Evolutionary conservation across 257 asterid species (phyloP).

Genomic region (Lithospermum erythrorhizon): DNA sequence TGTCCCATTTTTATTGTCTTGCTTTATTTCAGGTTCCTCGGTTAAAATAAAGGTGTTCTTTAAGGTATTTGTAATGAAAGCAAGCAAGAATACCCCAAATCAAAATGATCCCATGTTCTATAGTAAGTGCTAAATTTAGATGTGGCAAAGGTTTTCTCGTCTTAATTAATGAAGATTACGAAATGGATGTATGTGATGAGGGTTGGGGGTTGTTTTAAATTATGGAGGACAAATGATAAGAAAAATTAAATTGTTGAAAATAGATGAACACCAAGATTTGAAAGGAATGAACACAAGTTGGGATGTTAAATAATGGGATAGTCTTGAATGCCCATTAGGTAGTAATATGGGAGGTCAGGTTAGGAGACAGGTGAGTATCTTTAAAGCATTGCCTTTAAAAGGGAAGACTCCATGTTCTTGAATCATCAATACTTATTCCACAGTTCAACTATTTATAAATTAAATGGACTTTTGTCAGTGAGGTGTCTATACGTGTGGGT

Average conservation of each 20-base stretch:
- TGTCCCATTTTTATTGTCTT: background rate
- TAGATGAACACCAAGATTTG: background rate
- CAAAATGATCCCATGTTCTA: no score
- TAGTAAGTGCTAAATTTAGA: no score
- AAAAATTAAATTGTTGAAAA: no score
- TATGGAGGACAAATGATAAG: no score
- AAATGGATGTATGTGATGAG: no score
- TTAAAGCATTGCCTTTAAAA: background rate
- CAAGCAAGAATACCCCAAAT: background rate
- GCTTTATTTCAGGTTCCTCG: background rate
- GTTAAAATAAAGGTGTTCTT: no score
- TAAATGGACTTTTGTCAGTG: background rate
- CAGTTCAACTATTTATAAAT: background rate
- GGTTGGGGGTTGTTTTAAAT: no score
- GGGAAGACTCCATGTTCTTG: background rate
- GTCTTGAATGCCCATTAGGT: background rate
- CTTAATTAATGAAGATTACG: no score
- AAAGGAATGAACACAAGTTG: background rate
- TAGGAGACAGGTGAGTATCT: background rate
- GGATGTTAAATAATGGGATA: background rate
- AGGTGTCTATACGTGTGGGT: background rate
- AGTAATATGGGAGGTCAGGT: background rate
- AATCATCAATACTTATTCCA: background rate
- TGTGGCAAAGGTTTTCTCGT: no score
- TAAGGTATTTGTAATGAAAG: no score